Percentiles rank a stretch among this genome's conserved stretches.
Evolutionary conservation across 768 basidiomycete genomes (phyloP).

Genomic region (Lentinula detonsa): DNA sequence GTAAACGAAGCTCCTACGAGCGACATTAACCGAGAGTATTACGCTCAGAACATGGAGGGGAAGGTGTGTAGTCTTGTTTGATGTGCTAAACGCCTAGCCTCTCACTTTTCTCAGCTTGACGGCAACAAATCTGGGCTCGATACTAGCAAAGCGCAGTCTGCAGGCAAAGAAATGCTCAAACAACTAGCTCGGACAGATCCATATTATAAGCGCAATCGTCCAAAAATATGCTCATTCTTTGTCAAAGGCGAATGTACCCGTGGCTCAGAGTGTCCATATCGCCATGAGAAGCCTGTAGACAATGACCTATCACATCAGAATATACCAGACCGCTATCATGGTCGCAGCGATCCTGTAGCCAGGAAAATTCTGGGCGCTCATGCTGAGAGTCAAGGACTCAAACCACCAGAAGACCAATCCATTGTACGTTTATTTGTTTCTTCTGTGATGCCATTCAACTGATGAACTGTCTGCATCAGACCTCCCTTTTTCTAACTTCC

Average conservation of each 20-base stretch:
- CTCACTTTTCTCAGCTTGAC: constrained; percentile 45
- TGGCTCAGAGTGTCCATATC: constrained; percentile 90
- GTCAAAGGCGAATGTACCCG: constrained; percentile 93
- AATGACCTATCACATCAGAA: constrained; percentile 88
- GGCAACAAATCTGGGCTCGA: constrained; percentile 64
- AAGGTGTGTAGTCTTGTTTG: constrained; percentile 47
- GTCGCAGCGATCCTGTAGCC: constrained; percentile 90
- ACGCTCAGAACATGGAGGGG: constrained; percentile 86
- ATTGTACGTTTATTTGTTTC: constrained; percentile 54
- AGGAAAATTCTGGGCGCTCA: constrained; percentile 79
- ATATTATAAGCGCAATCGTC: constrained; percentile 94
- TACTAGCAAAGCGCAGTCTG: constrained; percentile 58
- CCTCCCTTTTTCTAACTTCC: constrained; percentile 79
- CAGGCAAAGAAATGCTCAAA: constrained; percentile 96
- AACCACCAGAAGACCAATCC: constrained; percentile 81
- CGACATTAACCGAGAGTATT: constrained; percentile 95
- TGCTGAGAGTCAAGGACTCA: constrained; percentile 77
- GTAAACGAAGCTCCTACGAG: constrained; percentile 90
- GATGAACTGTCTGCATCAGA: constrained; percentile 34
- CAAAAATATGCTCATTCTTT: constrained; percentile 93
- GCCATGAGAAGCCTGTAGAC: constrained; percentile 85
- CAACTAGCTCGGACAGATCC: constrained; percentile 92
- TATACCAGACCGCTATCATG: constrained; percentile 92
- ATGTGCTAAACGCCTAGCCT: neutral
- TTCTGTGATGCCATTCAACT: neutral